Percentiles rank a stretch among this genome's conserved stretches.
These are phyloP conservation scores for Aspergillus vadensis DNA, from an alignment of 2,329 filamentous ascomycete species.

Conservation along the genomic window DNA sequence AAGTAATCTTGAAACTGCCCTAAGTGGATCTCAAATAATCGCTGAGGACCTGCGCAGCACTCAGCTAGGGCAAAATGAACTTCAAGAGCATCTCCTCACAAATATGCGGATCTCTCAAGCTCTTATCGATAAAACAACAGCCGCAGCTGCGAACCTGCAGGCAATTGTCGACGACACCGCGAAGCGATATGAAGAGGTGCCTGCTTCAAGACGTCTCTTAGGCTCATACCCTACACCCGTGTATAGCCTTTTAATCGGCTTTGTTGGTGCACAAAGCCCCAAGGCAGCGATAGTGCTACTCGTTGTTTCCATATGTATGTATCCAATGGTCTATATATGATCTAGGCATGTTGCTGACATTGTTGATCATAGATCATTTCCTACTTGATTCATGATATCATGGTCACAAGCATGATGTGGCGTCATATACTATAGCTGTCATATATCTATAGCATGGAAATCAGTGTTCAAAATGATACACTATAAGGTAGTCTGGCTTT, in stretches of 20 bases:
- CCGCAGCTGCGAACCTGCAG: conserved; percentile 35
- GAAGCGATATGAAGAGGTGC: conserved; percentile 24
- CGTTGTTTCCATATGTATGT: conserved; percentile 18
- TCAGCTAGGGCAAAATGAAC: conserved; percentile 33
- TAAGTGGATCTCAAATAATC: conserved; percentile 37
- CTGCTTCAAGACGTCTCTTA: conserved; percentile 17
- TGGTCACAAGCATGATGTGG: no score
- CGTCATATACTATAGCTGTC: background rate
- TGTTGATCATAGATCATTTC: background rate
- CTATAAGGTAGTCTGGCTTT: no score
- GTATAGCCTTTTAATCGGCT: conserved; percentile 27
- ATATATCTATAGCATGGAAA: background rate
- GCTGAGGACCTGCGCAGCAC: conserved; percentile 35
- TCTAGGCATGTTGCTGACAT: background rate
- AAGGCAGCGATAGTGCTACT: conserved; percentile 25
- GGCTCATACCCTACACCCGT: conserved; percentile 25
- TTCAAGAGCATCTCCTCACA: conserved; percentile 31
- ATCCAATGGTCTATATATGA: background rate
- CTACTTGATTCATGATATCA: background rate
- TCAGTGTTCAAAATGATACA: no score
- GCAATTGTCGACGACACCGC: conserved; percentile 34
- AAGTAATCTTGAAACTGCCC: conserved; percentile 32
- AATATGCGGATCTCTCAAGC: conserved; percentile 33
- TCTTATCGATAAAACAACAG: conserved; percentile 33
- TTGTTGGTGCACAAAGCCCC: conserved; percentile 28